phyloP scores from a whole-genome alignment of 495 filamentous ascomycete genomes.

The Sphaerosporella brunnea region DNA sequence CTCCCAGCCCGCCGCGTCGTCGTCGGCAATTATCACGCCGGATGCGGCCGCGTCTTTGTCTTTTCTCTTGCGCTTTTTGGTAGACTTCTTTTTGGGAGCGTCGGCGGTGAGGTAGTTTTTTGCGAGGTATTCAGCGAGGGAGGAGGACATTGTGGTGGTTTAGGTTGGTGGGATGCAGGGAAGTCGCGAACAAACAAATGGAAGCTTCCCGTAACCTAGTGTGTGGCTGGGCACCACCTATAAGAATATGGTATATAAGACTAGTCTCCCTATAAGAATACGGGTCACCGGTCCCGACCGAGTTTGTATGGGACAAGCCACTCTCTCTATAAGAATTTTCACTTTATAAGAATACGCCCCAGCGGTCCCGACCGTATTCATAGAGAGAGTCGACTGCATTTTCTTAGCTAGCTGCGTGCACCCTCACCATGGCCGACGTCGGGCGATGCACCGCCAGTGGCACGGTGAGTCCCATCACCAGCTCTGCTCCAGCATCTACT shows the following conservation, averaged over 20 bases:
- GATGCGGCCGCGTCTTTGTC: slow-evolving; percentile 23
- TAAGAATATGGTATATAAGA: too few relatives aligned
- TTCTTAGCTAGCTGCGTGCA: too few relatives aligned
- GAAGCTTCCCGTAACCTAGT: neutral
- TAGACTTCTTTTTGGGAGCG: slow-evolving; percentile 52
- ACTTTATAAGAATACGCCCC: too few relatives aligned
- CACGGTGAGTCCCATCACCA: slow-evolving; percentile 20
- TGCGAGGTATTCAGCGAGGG: slow-evolving; percentile 75
- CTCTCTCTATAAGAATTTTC: neutral
- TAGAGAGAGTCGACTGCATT: too few relatives aligned
- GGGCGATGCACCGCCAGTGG: slow-evolving; percentile 22
- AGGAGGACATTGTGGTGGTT: slow-evolving; percentile 31
- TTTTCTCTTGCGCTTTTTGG: slow-evolving; percentile 60
- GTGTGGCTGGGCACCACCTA: neutral
- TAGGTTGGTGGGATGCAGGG: neutral
- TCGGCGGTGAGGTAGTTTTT: slow-evolving; percentile 85
- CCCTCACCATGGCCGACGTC: slow-evolving; percentile 24
- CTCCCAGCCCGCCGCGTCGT: slow-evolving; percentile 62
- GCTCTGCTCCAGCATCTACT: neutral
- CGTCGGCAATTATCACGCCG: slow-evolving; percentile 79
- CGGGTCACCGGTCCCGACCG: too few relatives aligned
- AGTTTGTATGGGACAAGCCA: too few relatives aligned
- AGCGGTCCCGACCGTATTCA: too few relatives aligned
- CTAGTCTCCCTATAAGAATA: too few relatives aligned
- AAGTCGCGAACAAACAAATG: neutral